Evolutionary conservation across 345 rosid species (phyloP).

Genomic region (Aethionema arabicum): DNA sequence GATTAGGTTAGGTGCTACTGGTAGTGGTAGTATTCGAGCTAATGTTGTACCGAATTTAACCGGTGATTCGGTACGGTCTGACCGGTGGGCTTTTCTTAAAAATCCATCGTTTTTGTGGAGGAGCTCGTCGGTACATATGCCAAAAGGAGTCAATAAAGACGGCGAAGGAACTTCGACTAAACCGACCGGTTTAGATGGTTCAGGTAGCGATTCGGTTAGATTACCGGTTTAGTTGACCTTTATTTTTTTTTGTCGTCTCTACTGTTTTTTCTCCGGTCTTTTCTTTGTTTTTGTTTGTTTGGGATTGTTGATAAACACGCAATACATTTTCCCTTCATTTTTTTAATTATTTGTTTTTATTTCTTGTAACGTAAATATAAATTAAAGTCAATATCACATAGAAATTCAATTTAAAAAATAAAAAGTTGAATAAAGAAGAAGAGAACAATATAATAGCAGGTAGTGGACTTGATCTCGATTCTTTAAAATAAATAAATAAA

Average conservation of each 20-base stretch:
- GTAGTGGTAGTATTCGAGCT: constrained; percentile 33
- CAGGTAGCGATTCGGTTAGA: constrained; percentile 35
- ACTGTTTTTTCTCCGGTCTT: neutral
- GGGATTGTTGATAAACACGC: constrained; percentile 26
- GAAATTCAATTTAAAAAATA: neutral
- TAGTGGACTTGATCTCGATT: neutral
- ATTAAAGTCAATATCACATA: constrained; percentile 12
- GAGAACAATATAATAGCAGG: constrained; percentile 11
- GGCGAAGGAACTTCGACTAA: constrained; percentile 39
- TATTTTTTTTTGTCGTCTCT: neutral
- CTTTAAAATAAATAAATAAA: neutral
- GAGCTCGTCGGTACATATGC: constrained; percentile 49
- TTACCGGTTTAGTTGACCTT: constrained; percentile 51
- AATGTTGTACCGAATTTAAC: constrained; percentile 24
- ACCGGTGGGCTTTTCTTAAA: constrained; percentile 52
- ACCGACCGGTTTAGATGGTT: constrained; percentile 25
- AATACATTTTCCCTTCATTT: constrained; percentile 10
- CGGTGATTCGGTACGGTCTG: constrained; percentile 42
- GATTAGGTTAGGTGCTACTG: constrained; percentile 34
- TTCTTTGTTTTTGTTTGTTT: constrained; percentile 16
- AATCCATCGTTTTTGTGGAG: constrained; percentile 52
- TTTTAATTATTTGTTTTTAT: neutral
- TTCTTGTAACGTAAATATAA: constrained; percentile 20
- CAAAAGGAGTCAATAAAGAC: constrained; percentile 44
- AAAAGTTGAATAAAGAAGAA: neutral